These are phyloP conservation scores for Reticulomyxa filosa DNA, from an alignment of 78 protist species.

Conservation along the genomic window DNA sequence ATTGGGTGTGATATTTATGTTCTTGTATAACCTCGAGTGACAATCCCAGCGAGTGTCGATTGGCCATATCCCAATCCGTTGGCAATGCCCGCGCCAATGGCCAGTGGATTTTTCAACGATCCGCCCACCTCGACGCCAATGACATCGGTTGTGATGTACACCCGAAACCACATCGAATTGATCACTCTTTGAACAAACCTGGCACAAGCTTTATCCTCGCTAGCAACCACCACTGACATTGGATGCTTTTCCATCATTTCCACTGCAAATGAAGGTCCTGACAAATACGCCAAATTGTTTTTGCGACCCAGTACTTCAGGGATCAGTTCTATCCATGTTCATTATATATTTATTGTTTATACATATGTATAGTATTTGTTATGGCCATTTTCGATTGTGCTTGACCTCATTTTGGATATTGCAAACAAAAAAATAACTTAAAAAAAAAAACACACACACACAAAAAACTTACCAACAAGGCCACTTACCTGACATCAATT, in stretches of 20 bases:
- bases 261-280: constrained; percentile 37
- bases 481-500: background rate
- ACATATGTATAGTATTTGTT: background rate
- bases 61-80: constrained; percentile 26
- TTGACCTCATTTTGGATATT: background rate
- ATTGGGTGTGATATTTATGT: too few species aligned
- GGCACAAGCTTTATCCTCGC: background rate
- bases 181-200: background rate
- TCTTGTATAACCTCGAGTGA: constrained; percentile 28
- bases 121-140: constrained; percentile 39
- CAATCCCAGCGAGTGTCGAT: constrained; percentile 21
- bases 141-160: constrained; percentile 24
- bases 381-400: background rate
- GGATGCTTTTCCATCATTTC: constrained; percentile 17
- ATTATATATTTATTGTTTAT: background rate
- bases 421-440: background rate
- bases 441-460: background rate
- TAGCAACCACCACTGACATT: constrained; percentile 13
- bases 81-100: constrained; percentile 36
- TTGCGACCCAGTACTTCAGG: background rate
- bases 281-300: constrained; percentile 1
- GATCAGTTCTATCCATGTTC: background rate
- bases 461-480: background rate
- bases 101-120: constrained; percentile 34
- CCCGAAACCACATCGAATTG: constrained; percentile 17